Evolutionary conservation across 2,329 filamentous ascomycete genomes (phyloP), one percentile per base, ranked within the genome.

Genomic region (Parastagonospora avenae): DNA sequence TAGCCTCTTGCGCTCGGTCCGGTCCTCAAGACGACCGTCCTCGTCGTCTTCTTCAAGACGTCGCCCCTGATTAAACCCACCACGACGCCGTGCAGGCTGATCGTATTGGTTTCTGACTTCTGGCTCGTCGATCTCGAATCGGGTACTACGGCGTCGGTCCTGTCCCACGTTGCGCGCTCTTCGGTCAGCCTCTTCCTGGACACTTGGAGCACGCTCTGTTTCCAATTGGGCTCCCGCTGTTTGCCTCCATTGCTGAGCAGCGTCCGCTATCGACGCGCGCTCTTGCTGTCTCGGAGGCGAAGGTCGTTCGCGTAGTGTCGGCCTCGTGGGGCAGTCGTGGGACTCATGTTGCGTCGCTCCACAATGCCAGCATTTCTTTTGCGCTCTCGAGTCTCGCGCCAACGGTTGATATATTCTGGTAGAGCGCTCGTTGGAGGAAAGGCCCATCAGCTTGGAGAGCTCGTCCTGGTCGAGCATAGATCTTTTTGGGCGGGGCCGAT

Each of bases 351-450:
- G 62, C 43, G 53, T 37, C 3, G 62, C 56, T 9, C 66, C 64
- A 46, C 68, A 71, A 48, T 70, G 64, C 50, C 63, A 66, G 47
- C 68, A 72, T 32, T 59, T 67, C n/a, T 56, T 54, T 42, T 59
- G 58, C 8, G 55, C 55, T 24, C 61, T 63, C 8, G 50, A 32
- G 14, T 67, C 55, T 30, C 60, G 63, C n/a, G 54, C 46, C 14
- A 71, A 57, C 8, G 59, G 64, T 35, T 66, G 59, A 29, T 63
- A 67, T 14, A 56, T 55, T 15, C 56, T 59, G 30, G 50, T 24
- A 24, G 19, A 43, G 6, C 42, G 52, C 42, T 30, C 42, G 6
- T 30, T 59, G 2, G 50, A 42, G 27, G 42, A 46, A 24, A 54
- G 55, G 9, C 64, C 61, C 33, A 72, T 36, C 3, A 73, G 43